A percentile compares a stretch with the other conserved stretches of the same genome.
Evolutionary conservation across 768 basidiomycete species (phyloP).

Genomic region (Lanmaoa pseudosensibilis): DNA sequence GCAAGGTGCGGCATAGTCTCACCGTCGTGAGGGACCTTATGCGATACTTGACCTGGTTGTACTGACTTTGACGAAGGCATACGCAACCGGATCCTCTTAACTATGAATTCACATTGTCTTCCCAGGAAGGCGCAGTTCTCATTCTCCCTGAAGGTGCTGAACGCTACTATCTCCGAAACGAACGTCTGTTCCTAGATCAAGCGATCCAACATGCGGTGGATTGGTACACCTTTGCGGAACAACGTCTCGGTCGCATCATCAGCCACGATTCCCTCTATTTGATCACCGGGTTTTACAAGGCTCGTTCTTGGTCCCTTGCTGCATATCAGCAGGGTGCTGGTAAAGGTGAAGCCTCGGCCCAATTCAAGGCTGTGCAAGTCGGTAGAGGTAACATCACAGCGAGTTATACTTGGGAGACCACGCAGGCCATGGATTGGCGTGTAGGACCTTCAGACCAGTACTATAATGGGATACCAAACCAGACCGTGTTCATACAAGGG

Average conservation of each 20-base stretch:
- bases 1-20: neutral
- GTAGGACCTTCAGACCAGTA: conserved; percentile 4
- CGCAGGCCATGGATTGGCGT: conserved; percentile 7
- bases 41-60: neutral
- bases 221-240: conserved; percentile 32
- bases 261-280: conserved; percentile 27
- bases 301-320: conserved; percentile 31
- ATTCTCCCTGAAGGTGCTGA: conserved; percentile 33
- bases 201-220: conserved; percentile 21
- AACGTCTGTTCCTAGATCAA: conserved; percentile 19
- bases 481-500: conserved; percentile 24
- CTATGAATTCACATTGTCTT: conserved; percentile 15
- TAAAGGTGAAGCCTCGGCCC: neutral
- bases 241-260: conserved; percentile 16
- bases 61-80: neutral
- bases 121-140: conserved; percentile 32
- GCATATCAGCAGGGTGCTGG: conserved; percentile 2
- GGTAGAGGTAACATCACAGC: conserved; percentile 13
- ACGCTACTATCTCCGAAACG: conserved; percentile 24
- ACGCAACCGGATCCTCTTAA: neutral
- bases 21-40: too few relatives aligned
- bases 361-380: conserved; percentile 15
- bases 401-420: conserved; percentile 14
- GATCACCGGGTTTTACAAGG: conserved; percentile 17
- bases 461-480: conserved; percentile 15